A percentile compares a stretch with the other conserved stretches of the same genome.
Evolutionary conservation across 2,329 filamentous ascomycete genomes (phyloP).

Genomic region (Colletotrichum godetiae): DNA sequence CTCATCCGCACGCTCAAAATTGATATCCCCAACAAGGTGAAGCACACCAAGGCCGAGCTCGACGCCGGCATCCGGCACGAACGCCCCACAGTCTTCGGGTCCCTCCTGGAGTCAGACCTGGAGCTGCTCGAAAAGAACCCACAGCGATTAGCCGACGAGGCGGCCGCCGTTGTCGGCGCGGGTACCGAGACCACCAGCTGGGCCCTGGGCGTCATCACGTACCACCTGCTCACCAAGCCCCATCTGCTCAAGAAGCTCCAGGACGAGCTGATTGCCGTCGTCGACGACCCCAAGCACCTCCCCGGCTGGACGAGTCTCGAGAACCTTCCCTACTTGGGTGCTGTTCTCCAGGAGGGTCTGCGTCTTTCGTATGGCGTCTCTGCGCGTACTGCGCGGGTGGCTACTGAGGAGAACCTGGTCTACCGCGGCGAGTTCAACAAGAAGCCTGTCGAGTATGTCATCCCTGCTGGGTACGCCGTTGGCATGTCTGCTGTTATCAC

Average conservation of each 20-base stretch:
- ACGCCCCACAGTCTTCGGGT: constrained; percentile 35
- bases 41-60: constrained; percentile 33
- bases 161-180: constrained; percentile 32
- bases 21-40: constrained; percentile 32
- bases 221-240: constrained; percentile 48
- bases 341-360: constrained; percentile 50
- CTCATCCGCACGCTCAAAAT: constrained; percentile 35
- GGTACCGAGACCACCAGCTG: constrained; percentile 41
- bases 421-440: constrained; percentile 42
- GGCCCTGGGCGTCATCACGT: constrained; percentile 48
- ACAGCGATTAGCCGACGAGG: constrained; percentile 32
- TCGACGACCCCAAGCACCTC: constrained; percentile 41
- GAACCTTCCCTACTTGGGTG: constrained; percentile 49
- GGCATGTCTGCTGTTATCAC: constrained; percentile 51
- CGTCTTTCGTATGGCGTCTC: constrained; percentile 47
- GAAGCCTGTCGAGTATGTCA: constrained; percentile 41
- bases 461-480: constrained; percentile 51
- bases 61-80: constrained; percentile 35
- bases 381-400: constrained; percentile 41
- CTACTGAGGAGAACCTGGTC: constrained; percentile 45
- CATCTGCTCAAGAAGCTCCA: constrained; percentile 42
- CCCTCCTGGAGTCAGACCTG: constrained; percentile 36
- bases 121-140: constrained; percentile 24
- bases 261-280: constrained; percentile 42
- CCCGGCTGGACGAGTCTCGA: constrained; percentile 47